A percentile compares a stretch with the other conserved stretches of the same genome.
Evolutionary conservation across 441 rosid species (phyloP).

Genomic region (Euphorbia neoarborescens): DNA sequence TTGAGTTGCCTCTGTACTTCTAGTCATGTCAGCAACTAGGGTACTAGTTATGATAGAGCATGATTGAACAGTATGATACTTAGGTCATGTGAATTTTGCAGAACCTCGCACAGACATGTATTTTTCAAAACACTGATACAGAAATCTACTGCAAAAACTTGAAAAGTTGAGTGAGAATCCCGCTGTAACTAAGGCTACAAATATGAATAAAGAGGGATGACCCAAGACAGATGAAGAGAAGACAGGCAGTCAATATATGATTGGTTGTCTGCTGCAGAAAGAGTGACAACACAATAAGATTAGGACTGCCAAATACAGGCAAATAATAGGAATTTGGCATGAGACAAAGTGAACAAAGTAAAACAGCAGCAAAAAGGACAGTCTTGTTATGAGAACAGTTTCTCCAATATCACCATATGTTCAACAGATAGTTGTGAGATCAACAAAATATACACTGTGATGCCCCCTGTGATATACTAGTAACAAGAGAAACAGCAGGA

Average conservation of each 20-base stretch:
- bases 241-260: too few relatives aligned
- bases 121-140: neutral
- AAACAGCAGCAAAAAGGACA: neutral
- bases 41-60: neutral
- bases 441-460: neutral
- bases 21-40: neutral
- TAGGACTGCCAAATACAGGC: neutral
- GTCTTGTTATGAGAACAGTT: neutral
- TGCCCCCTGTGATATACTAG: neutral
- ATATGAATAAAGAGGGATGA: neutral
- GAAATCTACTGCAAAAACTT: neutral
- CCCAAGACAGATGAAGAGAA: too few relatives aligned
- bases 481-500: neutral
- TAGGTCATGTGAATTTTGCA: neutral
- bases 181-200: neutral
- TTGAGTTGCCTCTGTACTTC: neutral
- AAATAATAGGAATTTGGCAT: neutral
- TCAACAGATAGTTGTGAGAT: neutral
- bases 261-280: neutral
- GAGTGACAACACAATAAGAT: neutral
- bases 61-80: neutral
- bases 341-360: neutral
- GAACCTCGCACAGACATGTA: neutral
- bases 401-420: neutral
- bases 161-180: neutral